Base-by-base conservation (phyloP, 2,329 filamentous ascomycete genomes). In the Didymellaceae sp. region DNA sequence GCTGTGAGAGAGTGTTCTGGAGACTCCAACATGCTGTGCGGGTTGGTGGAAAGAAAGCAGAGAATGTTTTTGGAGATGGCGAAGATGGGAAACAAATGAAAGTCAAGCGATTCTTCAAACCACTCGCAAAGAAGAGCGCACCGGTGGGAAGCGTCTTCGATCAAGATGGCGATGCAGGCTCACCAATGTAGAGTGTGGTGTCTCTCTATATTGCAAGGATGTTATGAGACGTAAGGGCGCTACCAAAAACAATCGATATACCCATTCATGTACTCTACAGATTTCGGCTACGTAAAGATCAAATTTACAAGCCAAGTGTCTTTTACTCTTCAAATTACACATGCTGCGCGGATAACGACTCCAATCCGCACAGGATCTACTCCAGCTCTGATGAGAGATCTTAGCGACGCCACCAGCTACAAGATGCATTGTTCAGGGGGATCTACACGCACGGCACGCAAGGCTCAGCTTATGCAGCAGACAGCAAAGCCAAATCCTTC, bases 1-100 rank as follows among this genome's bases (percentile, higher is more conserved):
- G 82, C 9, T 78, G 96, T 30, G 88, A 95, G 62, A 81, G 86
- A 49, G 75, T 96, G n/a, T 82, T 86, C 51, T 85, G 89, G 63
- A 84, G 92, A 46, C 77, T 97, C 11, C 75, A 85, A 37, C 86
- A 88, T 67, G 82, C 84, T 2, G 86, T 93, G 38, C 81, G 91
- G 39, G 89, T 88, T 9, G 82, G 81, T 50, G 59, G 66, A 8
- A 66, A 61, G 70, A 78, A 42, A 75, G 40, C 48, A 30, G 80
- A 48, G 54, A 64, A 50, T 65, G 73, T 40, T 17, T 69, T 68
- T 49, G 60, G 62, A 73, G 58, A 75, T 75, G 21, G 75, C 66
- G 59, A 80, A 80, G 71, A 77, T 77, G 65, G 71, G 72, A 44
- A 81, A 45, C 82, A 84, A 77, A 75, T 75, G 49, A 62, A 55